Base-by-base conservation (phyloP, 2,329 filamentous ascomycete species). In the Byssoonygena ceratinophila region DNA sequence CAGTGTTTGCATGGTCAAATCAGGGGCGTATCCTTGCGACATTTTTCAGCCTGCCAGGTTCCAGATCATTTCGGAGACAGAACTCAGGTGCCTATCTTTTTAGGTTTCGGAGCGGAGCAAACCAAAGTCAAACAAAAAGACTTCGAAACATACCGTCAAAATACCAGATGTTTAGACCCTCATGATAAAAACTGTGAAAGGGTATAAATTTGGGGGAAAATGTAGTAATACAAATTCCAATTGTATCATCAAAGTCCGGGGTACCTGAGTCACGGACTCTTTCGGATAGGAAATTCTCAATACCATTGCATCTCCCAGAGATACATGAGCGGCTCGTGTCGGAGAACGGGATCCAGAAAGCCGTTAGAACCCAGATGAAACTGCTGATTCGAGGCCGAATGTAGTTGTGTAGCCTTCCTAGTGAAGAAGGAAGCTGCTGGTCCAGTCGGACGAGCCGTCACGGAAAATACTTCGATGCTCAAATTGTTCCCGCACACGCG, bases 101-200 rank as follows among this genome's bases (percentile, higher is more conserved):
- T 36, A 27, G 29, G 29, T 44, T 45, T 51, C 49, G 39, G 49
- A 45, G 49, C 49, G 49, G 49, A 51, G 49, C 18, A 51, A 50
- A 37, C 37, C 20, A 18, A 9, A n/a, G 25, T 12, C 37, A 51
- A 9, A 16, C 23, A 16, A 29, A 2, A 23, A 23, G 37, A 29
- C 14, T 18, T 16, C 1, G 12, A 18, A 29, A 16, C 1, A 44
- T 29, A 44, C 39, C n/a, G n/a, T 25, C 9, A 18, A 32, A 4
- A 41, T 41, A 32, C 25, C 36, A 41, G 9, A 31, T 7, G 12
- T 31, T 50, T 8, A 23, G 22, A 11, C n/a, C 31, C 3, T 18
- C 37, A 6, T 27, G 25, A 29, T 29, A 29, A 29, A 29, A 29
- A 29, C 27, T 29, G 5, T 29, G 12, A 9, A 29, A 29, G 9